Conservation (phyloP, 495 filamentous ascomycete genomes). For the Pseudoneurospora amorphoporcata region DNA sequence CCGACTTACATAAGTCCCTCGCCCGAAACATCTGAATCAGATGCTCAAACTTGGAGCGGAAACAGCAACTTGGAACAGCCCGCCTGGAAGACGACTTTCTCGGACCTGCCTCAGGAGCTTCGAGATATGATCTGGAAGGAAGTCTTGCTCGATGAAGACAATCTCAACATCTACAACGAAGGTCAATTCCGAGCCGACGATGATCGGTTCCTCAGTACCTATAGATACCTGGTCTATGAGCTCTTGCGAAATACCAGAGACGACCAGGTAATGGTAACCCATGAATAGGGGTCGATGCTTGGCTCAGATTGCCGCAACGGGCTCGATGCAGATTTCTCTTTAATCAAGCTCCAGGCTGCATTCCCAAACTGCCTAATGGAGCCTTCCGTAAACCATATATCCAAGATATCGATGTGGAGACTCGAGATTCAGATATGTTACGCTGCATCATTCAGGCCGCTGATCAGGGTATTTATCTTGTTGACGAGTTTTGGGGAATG, state of each 20-base stretch:
- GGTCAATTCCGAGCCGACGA: background rate
- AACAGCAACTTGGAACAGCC: background rate
- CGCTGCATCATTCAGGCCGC: background rate
- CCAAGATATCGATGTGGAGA: background rate
- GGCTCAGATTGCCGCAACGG: background rate
- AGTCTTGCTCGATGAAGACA: background rate
- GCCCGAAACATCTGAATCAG: background rate
- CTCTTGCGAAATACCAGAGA: background rate
- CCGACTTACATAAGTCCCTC: background rate
- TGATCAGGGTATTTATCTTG: background rate
- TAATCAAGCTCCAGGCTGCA: background rate
- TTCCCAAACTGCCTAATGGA: background rate
- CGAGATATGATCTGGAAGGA: background rate
- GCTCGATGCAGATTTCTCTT: background rate
- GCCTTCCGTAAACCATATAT: background rate
- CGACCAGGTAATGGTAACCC: background rate
- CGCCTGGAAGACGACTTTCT: background rate
- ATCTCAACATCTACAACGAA: background rate
- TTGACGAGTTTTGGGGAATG: too few relatives aligned
- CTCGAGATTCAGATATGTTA: background rate
- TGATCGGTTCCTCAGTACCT: too few relatives aligned
- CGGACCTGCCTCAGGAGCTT: background rate
- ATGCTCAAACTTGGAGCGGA: background rate
- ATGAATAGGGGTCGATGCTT: background rate
- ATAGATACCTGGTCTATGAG: background rate